phyloP scores from a whole-genome alignment of 257 asterid species.

The Nicotiana otophora region DNA sequence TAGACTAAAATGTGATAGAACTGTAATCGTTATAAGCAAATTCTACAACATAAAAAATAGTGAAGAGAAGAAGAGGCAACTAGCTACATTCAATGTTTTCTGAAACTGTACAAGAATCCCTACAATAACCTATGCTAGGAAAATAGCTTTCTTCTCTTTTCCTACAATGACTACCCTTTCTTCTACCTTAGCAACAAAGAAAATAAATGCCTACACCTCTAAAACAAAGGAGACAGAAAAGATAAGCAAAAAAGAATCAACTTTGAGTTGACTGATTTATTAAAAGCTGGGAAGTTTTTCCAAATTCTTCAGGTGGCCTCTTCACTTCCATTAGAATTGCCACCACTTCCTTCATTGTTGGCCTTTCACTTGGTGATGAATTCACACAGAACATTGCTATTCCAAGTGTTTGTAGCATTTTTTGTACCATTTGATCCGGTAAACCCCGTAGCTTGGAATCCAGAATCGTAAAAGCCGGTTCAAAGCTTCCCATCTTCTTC shows the following conservation, averaged over 20 bases:
- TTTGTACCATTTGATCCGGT: conserved; percentile 78
- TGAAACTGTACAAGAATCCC: conserved; percentile 46
- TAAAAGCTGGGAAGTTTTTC: conserved; percentile 76
- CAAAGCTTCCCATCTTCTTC: conserved; percentile 88
- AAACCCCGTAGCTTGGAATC: conserved; percentile 65
- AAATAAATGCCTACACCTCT: conserved; percentile 17
- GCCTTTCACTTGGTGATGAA: conserved; percentile 69
- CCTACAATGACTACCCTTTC: not conserved
- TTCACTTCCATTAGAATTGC: conserved; percentile 83
- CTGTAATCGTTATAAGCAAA: not conserved
- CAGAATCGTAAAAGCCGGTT: conserved; percentile 63
- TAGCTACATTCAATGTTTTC: conserved; percentile 20
- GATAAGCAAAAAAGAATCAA: conserved; percentile 21
- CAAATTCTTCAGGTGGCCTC: conserved; percentile 60
- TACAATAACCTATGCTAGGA: conserved; percentile 27
- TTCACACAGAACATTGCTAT: conserved; percentile 88
- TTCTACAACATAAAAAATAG: not conserved
- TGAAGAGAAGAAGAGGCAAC: conserved; percentile 11
- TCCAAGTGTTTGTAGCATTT: conserved; percentile 83
- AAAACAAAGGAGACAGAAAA: conserved; percentile 8
- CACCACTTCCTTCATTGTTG: conserved; percentile 89
- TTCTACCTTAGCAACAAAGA: not conserved
- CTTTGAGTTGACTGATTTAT: conserved; percentile 61
- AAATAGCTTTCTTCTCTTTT: conserved; percentile 4
- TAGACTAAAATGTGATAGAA: not conserved